Conservation (phyloP, 140 eudicot species). For the Erigeron philadelphicus region DNA sequence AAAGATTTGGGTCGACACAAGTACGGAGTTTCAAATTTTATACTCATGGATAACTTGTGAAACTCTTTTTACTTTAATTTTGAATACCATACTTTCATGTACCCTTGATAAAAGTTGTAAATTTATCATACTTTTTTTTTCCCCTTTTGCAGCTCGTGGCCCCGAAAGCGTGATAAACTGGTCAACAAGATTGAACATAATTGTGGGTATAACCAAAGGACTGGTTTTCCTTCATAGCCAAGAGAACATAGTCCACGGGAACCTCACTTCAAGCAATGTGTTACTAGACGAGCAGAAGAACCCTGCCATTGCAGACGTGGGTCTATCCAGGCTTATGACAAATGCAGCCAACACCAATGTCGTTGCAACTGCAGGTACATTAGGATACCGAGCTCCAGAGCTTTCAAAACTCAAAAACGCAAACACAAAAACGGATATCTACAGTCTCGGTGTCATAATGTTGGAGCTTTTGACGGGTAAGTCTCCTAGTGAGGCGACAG, state of each 20-base stretch:
- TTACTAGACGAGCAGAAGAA: slow-evolving; percentile 61
- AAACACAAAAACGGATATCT: slow-evolving; percentile 64
- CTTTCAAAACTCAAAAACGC: slow-evolving; percentile 69
- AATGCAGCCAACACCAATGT: slow-evolving; percentile 67
- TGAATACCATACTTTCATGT: not conserved
- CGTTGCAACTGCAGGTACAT: slow-evolving; percentile 70
- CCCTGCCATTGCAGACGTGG: slow-evolving; percentile 74
- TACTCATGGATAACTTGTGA: not conserved
- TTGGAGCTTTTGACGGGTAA: slow-evolving; percentile 82
- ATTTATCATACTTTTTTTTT: not conserved
- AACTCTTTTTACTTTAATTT: not conserved
- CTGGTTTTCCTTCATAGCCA: slow-evolving; percentile 63
- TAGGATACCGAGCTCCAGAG: slow-evolving; percentile 94
- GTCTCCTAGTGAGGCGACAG: slow-evolving; percentile 71
- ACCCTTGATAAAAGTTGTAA: not conserved
- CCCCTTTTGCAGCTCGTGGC: slow-evolving; percentile 56
- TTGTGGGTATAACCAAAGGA: slow-evolving; percentile 71
- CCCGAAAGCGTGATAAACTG: slow-evolving; percentile 71
- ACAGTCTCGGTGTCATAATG: slow-evolving; percentile 83
- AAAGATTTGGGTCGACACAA: not conserved
- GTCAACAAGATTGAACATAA: slow-evolving; percentile 77
- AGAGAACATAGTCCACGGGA: slow-evolving; percentile 67
- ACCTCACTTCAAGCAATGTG: slow-evolving; percentile 72
- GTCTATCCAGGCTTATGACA: slow-evolving; percentile 77
- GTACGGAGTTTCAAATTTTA: not conserved